These are phyloP conservation scores for Tetradesmus obliquus DNA, from an alignment of 139 green algal genomes.

Conservation along the genomic window DNA sequence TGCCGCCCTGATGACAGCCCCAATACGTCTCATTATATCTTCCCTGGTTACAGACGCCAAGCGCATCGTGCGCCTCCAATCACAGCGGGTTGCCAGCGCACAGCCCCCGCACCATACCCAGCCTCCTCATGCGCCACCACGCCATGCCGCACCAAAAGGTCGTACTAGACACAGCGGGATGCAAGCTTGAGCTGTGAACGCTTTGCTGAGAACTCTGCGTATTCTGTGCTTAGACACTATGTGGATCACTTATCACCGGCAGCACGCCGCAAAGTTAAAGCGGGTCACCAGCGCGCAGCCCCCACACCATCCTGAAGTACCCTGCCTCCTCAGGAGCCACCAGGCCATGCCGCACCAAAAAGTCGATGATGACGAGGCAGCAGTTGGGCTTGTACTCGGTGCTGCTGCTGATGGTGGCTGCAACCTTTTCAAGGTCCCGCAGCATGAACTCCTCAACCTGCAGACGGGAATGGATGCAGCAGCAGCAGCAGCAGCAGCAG, in stretches of 20 bases:
- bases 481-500: neutral
- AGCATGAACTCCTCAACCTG: slow-evolving; percentile 92
- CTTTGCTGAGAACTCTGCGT: too few species aligned
- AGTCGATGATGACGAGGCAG: slow-evolving; percentile 94
- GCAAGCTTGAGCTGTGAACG: too few species aligned
- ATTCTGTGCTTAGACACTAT: too few species aligned
- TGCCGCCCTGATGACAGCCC: too few species aligned
- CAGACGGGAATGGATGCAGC: slow-evolving; percentile 1
- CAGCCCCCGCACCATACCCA: too few species aligned
- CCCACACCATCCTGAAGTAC: slow-evolving; percentile 77
- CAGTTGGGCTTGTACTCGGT: slow-evolving; percentile 97
- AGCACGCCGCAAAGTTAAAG: too few species aligned
- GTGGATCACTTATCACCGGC: too few species aligned
- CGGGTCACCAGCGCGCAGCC: slow-evolving; percentile 42
- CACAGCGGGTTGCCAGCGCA: too few species aligned
- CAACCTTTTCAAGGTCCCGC: slow-evolving; percentile 77
- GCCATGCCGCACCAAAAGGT: neutral
- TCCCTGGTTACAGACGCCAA: too few species aligned
- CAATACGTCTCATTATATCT: too few species aligned
- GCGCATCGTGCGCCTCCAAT: too few species aligned
- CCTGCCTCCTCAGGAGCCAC: slow-evolving; percentile 68
- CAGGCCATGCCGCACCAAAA: slow-evolving; percentile 82
- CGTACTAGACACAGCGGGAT: too few species aligned
- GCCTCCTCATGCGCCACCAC: neutral
- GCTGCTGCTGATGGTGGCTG: slow-evolving; percentile 56